Percentiles rank a stretch among this genome's conserved stretches.
phyloP scores from a whole-genome alignment of 371 early-diverging fungal genomes.

The Mucor irregularis region DNA sequence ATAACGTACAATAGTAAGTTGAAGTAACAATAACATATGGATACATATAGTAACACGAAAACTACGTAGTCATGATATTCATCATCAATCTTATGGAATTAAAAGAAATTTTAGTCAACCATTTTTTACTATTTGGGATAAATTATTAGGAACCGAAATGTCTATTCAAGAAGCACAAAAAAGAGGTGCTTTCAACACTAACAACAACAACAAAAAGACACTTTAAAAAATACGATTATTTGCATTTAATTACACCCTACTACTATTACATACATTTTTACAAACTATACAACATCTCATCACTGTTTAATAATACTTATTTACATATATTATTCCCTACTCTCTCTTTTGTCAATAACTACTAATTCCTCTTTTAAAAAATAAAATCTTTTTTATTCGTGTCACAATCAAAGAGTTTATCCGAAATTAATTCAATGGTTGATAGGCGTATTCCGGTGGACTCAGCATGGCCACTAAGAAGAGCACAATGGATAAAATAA shows the following conservation, averaged over 20 bases:
- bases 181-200: background rate
- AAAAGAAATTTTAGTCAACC: slow-evolving; percentile 71
- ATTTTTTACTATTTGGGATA: slow-evolving; percentile 81
- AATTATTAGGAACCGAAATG: slow-evolving; percentile 31
- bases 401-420: background rate
- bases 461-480: slow-evolving; percentile 35
- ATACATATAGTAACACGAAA: background rate
- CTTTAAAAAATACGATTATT: background rate
- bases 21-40: background rate
- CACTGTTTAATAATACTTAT: no score
- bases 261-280: no score
- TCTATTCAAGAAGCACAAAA: slow-evolving; percentile 20
- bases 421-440: slow-evolving; percentile 15
- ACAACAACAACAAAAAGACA: background rate
- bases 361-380: no score
- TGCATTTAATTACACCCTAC: background rate
- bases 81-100: slow-evolving; percentile 67
- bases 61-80: slow-evolving; percentile 62
- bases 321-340: no score
- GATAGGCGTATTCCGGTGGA: slow-evolving; percentile 49
- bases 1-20: slow-evolving; percentile 73
- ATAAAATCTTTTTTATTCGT: background rate
- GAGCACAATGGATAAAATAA: slow-evolving; percentile 38
- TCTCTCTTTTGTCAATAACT: no score
- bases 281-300: no score